These are phyloP conservation scores for Microcera coccophila DNA, from an alignment of 2,329 filamentous ascomycete species.

Conservation along the genomic window DNA sequence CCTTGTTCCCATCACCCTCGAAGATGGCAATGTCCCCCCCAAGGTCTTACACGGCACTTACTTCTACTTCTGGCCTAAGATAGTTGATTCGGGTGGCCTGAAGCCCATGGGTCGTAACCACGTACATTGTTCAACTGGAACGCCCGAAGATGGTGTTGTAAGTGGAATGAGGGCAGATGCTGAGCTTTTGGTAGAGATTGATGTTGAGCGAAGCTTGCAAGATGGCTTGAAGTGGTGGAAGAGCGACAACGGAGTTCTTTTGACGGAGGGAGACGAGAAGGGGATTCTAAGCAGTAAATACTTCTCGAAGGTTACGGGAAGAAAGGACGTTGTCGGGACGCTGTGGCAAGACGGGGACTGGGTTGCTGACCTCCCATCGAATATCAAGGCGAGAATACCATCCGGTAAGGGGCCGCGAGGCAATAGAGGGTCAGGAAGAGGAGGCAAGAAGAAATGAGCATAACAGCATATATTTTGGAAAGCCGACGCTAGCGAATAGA, in stretches of 20 bases:
- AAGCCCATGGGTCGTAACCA: conserved; percentile 80
- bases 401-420: conserved; percentile 46
- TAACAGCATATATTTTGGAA: too few species aligned
- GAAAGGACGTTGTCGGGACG: conserved; percentile 56
- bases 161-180: conserved; percentile 78
- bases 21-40: conserved; percentile 55
- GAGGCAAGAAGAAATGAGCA: too few species aligned
- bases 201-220: conserved; percentile 62
- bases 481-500: too few species aligned
- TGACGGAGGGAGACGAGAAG: conserved; percentile 57
- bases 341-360: conserved; percentile 69
- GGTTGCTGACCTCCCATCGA: conserved; percentile 61
- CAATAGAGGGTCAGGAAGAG: conserved; percentile 36
- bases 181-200: conserved; percentile 73
- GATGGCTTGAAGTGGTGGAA: conserved; percentile 69
- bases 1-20: conserved; percentile 62
- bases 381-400: conserved; percentile 48
- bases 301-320: conserved; percentile 67
- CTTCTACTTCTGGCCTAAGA: conserved; percentile 71
- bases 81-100: conserved; percentile 72
- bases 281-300: conserved; percentile 63
- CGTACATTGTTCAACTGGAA: conserved; percentile 80
- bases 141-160: conserved; percentile 60
- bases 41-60: conserved; percentile 86
- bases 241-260: conserved; percentile 72